Percentiles rank a stretch among this genome's conserved stretches.
phyloP scores from a whole-genome alignment of 2,329 filamentous ascomycete species.

The Cercospora zeina region DNA sequence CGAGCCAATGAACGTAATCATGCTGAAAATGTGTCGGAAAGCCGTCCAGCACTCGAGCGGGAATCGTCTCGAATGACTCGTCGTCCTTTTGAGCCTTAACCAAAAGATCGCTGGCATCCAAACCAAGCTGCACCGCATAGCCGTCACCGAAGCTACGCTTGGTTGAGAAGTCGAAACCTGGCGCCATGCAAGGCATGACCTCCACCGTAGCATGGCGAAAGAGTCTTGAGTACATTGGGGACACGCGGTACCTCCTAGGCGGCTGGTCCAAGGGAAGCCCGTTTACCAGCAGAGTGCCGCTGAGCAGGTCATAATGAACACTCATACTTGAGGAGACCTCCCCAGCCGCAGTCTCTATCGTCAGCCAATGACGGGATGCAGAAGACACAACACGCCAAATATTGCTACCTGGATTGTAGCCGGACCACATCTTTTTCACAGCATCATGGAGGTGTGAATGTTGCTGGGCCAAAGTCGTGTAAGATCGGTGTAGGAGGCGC shows the following conservation, averaged over 20 bases:
- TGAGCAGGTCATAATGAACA: conserved; percentile 50
- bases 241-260: conserved; percentile 53
- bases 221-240: conserved; percentile 49
- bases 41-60: conserved; percentile 44
- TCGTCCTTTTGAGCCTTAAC: conserved; percentile 46
- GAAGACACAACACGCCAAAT: conserved; percentile 18
- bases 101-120: conserved; percentile 24
- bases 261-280: conserved; percentile 54
- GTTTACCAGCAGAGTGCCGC: conserved; percentile 54
- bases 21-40: conserved; percentile 55
- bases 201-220: conserved; percentile 57
- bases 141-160: conserved; percentile 34
- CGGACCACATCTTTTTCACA: conserved; percentile 47
- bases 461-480: conserved; percentile 16
- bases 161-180: conserved; percentile 57
- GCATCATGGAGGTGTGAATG: conserved; percentile 24
- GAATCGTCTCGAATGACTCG: conserved; percentile 43
- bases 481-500: conserved; percentile 28
- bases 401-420: conserved; percentile 28
- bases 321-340: background rate
- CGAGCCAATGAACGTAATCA: conserved; percentile 61
- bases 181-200: conserved; percentile 53
- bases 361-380: conserved; percentile 29
- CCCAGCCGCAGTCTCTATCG: conserved; percentile 28
- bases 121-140: conserved; percentile 58